These are phyloP conservation scores for Cystobasidium sp. DNA, from an alignment of 1,284 basidiomycete species.

Conservation along the genomic window DNA sequence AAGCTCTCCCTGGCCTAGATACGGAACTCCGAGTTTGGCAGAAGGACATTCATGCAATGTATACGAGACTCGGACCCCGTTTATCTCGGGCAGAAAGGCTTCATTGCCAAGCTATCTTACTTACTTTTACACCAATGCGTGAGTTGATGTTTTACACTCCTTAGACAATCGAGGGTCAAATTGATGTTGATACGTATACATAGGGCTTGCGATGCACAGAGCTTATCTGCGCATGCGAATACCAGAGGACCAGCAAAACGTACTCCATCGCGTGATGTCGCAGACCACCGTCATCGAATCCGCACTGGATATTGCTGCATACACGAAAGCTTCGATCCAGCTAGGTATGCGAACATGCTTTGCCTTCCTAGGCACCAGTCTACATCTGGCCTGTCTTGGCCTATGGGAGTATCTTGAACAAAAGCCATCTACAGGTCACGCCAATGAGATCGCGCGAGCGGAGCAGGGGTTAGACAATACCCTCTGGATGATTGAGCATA, in stretches of 20 bases:
- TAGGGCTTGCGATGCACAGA: constrained; percentile 16
- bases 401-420: constrained; percentile 18
- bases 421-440: not conserved
- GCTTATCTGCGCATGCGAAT: not conserved
- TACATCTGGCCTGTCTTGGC: constrained; percentile 24
- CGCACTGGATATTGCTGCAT: constrained; percentile 10
- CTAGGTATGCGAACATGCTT: constrained; percentile 12
- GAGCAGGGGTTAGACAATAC: not conserved
- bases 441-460: not conserved
- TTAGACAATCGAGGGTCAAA: no score
- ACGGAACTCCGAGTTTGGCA: constrained; percentile 4
- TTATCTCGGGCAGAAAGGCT: constrained; percentile 5
- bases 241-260: not conserved
- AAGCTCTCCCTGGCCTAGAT: not conserved
- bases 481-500: constrained; percentile 5
- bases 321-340: not conserved
- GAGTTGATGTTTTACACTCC: not conserved
- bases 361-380: constrained; percentile 15
- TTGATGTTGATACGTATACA: no score
- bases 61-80: not conserved
- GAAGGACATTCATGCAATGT: constrained; percentile 6
- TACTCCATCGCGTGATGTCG: not conserved
- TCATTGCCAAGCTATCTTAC: constrained; percentile 9
- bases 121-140: constrained; percentile 12
- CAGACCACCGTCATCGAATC: constrained; percentile 17